phyloP scores from a whole-genome alignment of 2,329 filamentous ascomycete species.

The Fusarium lyarnte region DNA sequence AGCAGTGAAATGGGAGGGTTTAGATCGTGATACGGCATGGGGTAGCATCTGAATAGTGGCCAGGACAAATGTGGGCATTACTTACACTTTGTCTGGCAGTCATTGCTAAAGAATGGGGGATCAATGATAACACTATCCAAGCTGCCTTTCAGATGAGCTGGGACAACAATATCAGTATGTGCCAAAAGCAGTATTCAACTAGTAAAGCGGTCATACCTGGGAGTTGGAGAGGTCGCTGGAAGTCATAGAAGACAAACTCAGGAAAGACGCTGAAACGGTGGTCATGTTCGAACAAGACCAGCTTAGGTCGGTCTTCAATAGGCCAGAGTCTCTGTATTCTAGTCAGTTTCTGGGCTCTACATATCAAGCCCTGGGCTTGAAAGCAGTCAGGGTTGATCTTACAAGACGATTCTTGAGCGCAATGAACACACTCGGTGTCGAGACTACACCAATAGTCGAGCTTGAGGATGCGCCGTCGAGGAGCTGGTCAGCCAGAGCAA shows the following conservation, averaged over 20 bases:
- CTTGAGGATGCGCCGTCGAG: conserved; percentile 67
- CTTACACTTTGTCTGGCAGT: conserved; percentile 81
- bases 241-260: conserved; percentile 81
- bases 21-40: not conserved
- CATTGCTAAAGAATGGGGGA: conserved; percentile 81
- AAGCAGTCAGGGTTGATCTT: not conserved
- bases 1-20: conserved; percentile 8
- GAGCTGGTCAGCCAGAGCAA: conserved; percentile 69
- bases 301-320: conserved; percentile 56
- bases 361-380: not conserved
- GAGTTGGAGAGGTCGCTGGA: conserved; percentile 72
- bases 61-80: not conserved
- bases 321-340: conserved; percentile 32
- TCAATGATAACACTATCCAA: conserved; percentile 79
- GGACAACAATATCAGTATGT: not conserved
- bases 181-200: not conserved
- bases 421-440: conserved; percentile 80
- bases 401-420: conserved; percentile 75
- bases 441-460: conserved; percentile 74
- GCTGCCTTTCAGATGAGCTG: conserved; percentile 66
- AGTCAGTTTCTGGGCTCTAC: conserved; percentile 13
- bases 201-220: conserved; percentile 55
- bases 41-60: not conserved
- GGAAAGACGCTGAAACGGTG: conserved; percentile 77
- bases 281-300: conserved; percentile 79